Percentiles rank a stretch among this genome's conserved stretches.
These are phyloP conservation scores for Ligustrum vulgare DNA, from an alignment of 257 asterid species.

Conservation along the genomic window DNA sequence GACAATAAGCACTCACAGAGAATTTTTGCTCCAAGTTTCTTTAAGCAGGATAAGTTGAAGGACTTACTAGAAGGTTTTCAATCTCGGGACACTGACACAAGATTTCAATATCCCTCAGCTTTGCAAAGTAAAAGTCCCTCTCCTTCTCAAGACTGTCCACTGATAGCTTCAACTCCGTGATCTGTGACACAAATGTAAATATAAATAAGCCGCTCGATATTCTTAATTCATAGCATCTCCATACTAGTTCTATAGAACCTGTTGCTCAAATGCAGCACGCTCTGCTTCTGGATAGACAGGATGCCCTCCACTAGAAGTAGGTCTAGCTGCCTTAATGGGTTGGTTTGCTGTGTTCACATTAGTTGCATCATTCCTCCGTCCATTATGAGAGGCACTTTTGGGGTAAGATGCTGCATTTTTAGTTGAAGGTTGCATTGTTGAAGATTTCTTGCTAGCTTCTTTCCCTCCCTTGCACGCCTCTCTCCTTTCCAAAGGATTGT, in stretches of 20 bases:
- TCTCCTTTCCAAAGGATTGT: constrained; percentile 89
- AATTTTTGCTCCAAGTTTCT: background rate
- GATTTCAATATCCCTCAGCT: constrained; percentile 85
- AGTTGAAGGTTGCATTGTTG: constrained; percentile 51
- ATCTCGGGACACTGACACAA: constrained; percentile 72
- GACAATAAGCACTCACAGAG: background rate
- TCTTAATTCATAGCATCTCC: background rate
- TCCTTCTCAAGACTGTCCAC: constrained; percentile 90
- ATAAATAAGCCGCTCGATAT: constrained; percentile 15
- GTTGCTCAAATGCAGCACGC: constrained; percentile 56
- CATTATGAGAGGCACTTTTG: constrained; percentile 49
- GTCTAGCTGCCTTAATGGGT: constrained; percentile 58
- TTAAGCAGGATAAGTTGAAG: background rate
- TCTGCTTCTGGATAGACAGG: constrained; percentile 55
- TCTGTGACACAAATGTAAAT: constrained; percentile 42
- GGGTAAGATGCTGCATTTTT: constrained; percentile 51
- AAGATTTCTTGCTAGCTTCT: constrained; percentile 72
- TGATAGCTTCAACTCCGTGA: constrained; percentile 76
- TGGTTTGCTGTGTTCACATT: constrained; percentile 43
- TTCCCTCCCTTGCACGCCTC: constrained; percentile 85
- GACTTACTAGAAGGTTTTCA: constrained; percentile 60
- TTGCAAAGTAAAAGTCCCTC: constrained; percentile 88
- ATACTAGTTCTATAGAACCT: constrained; percentile 41
- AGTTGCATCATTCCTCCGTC: constrained; percentile 51
- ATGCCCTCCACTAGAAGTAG: constrained; percentile 63